Evolutionary conservation across 2,329 filamentous ascomycete species (phyloP), one percentile per base, ranked within the genome.

Genomic region (Fusarium haematococcum): DNA sequence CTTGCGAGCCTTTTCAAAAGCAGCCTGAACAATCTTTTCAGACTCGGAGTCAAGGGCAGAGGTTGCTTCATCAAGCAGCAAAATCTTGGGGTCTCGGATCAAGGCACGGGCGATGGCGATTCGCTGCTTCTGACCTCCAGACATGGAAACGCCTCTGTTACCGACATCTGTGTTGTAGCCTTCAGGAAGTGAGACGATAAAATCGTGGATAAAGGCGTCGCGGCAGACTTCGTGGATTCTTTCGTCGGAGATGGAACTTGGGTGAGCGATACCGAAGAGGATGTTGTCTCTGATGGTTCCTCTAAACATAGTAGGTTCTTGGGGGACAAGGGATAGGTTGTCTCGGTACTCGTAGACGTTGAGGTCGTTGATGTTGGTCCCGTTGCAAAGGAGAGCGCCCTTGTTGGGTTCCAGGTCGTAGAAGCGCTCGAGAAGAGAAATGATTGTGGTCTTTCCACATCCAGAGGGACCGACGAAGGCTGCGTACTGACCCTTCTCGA

Each of bases 41-140:
- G 87, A 87, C 76, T 91, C 89, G 0, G 88, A 90, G 76, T 94
- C 92, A 2, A 94, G 85, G 2, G 69, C 89, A 90, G 0, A 75
- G 0, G 93, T 95, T 2, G 92, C 92, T 82, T 95, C 93, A 77
- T 95, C 93, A 1, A 95, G 86, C 5, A 95, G 86, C 35, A 94
- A 81, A 2, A 94, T 83, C 57, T 88, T 85, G 0, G 92, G 92
- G 14, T 89, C 83, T 3, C 92, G 86, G 3, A 93, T 88, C 0
- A 94, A 83, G 0, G 92, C 92, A 0, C 93, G 87, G 0, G 93
- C 92, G 64, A 94, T 93, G 6, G 90, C 89, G 1, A 94, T 81
- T 6, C 92, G 88, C 82, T 94, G 92, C 68, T 92, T 91, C 81
- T 94, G 92, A 0, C 92, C 92, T 18, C 92, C 92, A 0, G 90